Evolutionary conservation across 257 asterid species (phyloP).

Genomic region (Rauvolfia tetraphylla): DNA sequence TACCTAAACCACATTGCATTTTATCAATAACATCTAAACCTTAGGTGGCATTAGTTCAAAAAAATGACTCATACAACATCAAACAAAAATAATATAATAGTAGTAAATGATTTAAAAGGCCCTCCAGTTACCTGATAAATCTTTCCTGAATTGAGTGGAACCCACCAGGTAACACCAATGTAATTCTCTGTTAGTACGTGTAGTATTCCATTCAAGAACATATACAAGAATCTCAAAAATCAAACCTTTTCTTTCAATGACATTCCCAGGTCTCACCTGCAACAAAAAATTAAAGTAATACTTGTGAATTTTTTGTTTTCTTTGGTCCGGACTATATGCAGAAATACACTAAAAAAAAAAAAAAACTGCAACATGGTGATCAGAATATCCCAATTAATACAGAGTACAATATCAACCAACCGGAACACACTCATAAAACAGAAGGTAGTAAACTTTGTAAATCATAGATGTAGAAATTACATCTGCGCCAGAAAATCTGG

Average conservation of each 20-base stretch:
- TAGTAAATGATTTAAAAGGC: neutral
- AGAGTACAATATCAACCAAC: neutral
- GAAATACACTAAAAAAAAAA: no score
- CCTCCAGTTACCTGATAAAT: slow-evolving; percentile 60
- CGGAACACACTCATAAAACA: neutral
- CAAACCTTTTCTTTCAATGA: slow-evolving; percentile 85
- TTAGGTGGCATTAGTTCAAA: neutral
- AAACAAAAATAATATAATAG: neutral
- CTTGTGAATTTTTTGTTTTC: neutral
- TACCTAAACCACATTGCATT: slow-evolving; percentile 47
- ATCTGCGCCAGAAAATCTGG: slow-evolving; percentile 79
- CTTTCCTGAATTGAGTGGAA: slow-evolving; percentile 56
- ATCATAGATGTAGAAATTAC: slow-evolving; percentile 31
- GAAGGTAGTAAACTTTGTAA: neutral
- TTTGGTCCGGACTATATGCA: no score
- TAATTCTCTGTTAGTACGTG: slow-evolving; percentile 22
- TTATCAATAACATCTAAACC: slow-evolving; percentile 2
- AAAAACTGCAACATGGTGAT: no score
- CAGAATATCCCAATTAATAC: neutral
- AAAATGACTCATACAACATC: slow-evolving; percentile 5
- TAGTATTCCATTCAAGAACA: slow-evolving; percentile 6
- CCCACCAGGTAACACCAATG: slow-evolving; percentile 30
- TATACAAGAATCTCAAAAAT: slow-evolving; percentile 17
- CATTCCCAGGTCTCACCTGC: slow-evolving; percentile 90
- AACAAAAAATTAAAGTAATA: slow-evolving; percentile 22